Evolutionary conservation across 2,329 filamentous ascomycete genomes (phyloP), one percentile per base, ranked within the genome.

Genomic region (Byssoonygena ceratinophila): DNA sequence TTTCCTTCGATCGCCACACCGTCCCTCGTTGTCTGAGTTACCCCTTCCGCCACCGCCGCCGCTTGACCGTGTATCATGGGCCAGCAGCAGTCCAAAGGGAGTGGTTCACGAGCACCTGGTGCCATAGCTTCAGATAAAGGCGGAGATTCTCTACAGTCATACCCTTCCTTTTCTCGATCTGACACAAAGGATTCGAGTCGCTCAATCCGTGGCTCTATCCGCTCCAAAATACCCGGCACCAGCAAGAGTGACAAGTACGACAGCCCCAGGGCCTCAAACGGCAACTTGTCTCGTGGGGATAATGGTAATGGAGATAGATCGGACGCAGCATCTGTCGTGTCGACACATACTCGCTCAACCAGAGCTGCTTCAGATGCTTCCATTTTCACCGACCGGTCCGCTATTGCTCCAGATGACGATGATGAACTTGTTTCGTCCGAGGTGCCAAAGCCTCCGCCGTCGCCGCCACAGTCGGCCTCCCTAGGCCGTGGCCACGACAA

Each of bases 181-280:
- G 91, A 97, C 66, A 97, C 91, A 25, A 91, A 90, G 67, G 90
- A 95, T 59, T 96, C 89, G 5, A 81, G 85, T 29, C 85, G 89
- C 59, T 96, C 90, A 3, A 83, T 96, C 68, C 82, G 87, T 60
- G 84, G 82, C 36, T 79, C 79, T 7, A 79, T 97, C 60, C 80
- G 87, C 55, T 94, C 88, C 57, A 96, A 96, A 72, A 96, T 95
- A 55, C 88, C 86, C 1, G 60, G 57, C 4, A 50, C 52, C 56
- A 56, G 66, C 6, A 63, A 66, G 64, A 66, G 59, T 59, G 76
- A 75, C 57, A 86, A 81, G 64, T 80, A 75, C 43, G 90, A 95
- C 64, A 95, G 90, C 66, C 89, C 90, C 20, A 79, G 88, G 59
- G 82, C 77, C 59, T 95, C 90, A 11, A 75, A 79, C 34, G 75